Percentiles rank a stretch among this genome's conserved stretches.
phyloP scores from a whole-genome alignment of 345 rosid species.

The Camelina sativa region DNA sequence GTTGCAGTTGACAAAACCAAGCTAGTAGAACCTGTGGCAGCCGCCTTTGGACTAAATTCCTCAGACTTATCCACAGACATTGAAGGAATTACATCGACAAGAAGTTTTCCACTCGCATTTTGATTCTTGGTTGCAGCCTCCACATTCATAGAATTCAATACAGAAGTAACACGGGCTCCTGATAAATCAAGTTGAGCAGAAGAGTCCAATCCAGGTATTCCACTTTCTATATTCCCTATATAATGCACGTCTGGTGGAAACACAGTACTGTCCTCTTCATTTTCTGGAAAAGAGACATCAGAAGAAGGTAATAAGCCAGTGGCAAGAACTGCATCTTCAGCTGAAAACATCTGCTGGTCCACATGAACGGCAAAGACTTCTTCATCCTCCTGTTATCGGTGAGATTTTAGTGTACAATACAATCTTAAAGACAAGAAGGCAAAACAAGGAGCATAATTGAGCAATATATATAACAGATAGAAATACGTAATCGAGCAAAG shows the following conservation, averaged over 20 bases:
- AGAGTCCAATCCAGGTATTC: constrained; percentile 85
- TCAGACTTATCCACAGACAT: constrained; percentile 80
- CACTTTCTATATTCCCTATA: constrained; percentile 57
- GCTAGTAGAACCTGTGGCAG: constrained; percentile 52
- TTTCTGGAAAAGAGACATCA: constrained; percentile 50
- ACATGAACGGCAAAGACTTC: constrained; percentile 47
- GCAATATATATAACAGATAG: constrained; percentile 2
- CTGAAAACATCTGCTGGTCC: constrained; percentile 49
- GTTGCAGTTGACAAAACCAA: constrained; percentile 65
- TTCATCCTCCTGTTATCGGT: constrained; percentile 55
- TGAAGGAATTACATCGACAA: constrained; percentile 60
- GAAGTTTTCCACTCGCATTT: constrained; percentile 56
- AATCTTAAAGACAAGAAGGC: constrained; percentile 28
- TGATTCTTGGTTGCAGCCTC: constrained; percentile 71
- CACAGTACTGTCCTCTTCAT: constrained; percentile 43
- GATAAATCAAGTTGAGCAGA: constrained; percentile 61
- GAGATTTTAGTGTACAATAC: constrained; percentile 42
- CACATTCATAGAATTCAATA: constrained; percentile 58
- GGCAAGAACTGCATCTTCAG: constrained; percentile 53
- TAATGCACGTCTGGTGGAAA: constrained; percentile 53
- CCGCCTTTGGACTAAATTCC: constrained; percentile 73
- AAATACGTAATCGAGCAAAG: constrained; percentile 16
- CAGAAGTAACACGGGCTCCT: constrained; percentile 60
- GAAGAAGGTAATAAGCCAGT: constrained; percentile 55
- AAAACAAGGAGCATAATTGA: constrained; percentile 24